Evolutionary conservation across 495 filamentous ascomycete species (phyloP), one percentile per base, ranked within the genome.

Genomic region (Talaromyces proteolyticus): DNA sequence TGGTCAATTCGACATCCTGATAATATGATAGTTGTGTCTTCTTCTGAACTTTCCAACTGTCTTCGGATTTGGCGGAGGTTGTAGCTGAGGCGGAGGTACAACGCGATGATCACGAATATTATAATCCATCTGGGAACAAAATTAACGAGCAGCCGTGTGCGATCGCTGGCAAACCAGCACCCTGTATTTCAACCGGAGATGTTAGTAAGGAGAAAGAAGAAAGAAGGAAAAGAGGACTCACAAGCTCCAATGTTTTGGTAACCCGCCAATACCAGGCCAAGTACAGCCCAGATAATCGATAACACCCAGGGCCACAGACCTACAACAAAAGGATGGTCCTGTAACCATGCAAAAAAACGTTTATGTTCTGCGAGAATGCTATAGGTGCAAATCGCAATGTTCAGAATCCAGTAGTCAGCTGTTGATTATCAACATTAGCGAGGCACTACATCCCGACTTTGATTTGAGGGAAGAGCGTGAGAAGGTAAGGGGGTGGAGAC

Each of bases 51-150:
- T 25, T 45, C 43, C 23, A 24, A 45, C 6, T 26, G 12, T 45
- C 29, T 45, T 4, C 21, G 43, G 12, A 29, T 29, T 24, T 25
- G 43, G 24, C 25, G 24, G 22, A 45, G 43, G 10, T 25, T 45
- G 17, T 26, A 45, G 6, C 16, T 45, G 6, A 45, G 43, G 14
- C 22, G 43, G 2, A 45, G 43, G n/a, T 45, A 45, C 22, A 45
- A 25, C 19, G 23, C 43, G 22, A 45, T 45, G 22, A 45, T 45
- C 14, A 45, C 14, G 24, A 45, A 25, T 24, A 45, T 45, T 6
- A 45, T 45, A 17, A 45, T 45, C 43, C 43, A 45, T 29, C 43
- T 45, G 43, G 43, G 43, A 16, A 45, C 29, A 20, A 45, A 45
- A 17, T 45, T 45, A 12, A 45, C 43, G 43, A 45, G 43, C 21